Evolutionary conservation across 768 basidiomycete species (phyloP), one percentile per base, ranked within the genome.

Genomic region (Filobasidium wieringae): DNA sequence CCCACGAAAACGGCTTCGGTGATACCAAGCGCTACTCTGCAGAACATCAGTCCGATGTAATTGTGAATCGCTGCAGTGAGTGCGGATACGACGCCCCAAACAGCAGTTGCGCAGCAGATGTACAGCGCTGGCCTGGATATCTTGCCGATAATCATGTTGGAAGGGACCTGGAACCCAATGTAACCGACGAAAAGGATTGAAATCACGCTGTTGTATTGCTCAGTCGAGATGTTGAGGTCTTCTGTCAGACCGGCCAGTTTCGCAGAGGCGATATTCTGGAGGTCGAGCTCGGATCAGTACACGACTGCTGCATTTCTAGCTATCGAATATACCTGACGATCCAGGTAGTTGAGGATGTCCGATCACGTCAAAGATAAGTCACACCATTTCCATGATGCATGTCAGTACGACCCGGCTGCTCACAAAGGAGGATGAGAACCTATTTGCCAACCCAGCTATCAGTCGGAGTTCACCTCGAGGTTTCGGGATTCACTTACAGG

Each of bases 141-240:
- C 55, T 69, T 69, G 27, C 63, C 55, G 11, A 62, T 59, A 30
- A 73, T 29, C 63, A 73, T 69, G 61, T 73, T 71, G 26, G 66
- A 69, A 8, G 68, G 70, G 14, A 69, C 36, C 41, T 70, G 69
- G 22, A 70, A 63, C 4, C 64, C 47, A 47, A 69, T 64, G 54
- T 73, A 73, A 43, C 70, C 69, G 33, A 64, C 68, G 53, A 70
- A 72, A 12, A 73, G 60, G 32, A 73, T 57, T 3, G 69, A 64
- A 4, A 73, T 65, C 22, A 54, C 37, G 14, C 62, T 58, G 14
- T 59, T 64, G 51, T 68, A 71, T 33, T 72, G 63, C 6, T 58
- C 51, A 7, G 61, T 65, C 0, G 65, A 63, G 58, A 73, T 61
- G 49, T 63, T 15, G 17, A 73, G 59, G 54, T 71, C 72, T 12